These are phyloP conservation scores for Microbotryum lychnidis-dioicae DNA, from an alignment of 1,284 basidiomycete genomes.

Conservation along the genomic window DNA sequence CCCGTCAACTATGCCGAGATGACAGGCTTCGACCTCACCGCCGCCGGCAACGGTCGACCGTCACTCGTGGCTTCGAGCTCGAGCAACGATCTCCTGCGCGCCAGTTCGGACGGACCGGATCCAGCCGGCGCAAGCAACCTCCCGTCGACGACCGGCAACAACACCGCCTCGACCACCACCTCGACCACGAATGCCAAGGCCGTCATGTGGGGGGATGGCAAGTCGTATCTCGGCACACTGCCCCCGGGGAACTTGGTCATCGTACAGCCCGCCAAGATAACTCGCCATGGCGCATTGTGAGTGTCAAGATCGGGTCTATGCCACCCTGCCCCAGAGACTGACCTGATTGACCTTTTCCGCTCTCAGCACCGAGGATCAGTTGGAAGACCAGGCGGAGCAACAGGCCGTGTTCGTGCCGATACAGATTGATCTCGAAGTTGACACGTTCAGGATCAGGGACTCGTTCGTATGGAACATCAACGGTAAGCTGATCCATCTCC, in stretches of 20 bases:
- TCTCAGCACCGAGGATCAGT: slow-evolving; percentile 54
- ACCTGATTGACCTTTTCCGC: neutral
- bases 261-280: slow-evolving; percentile 51
- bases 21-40: slow-evolving; percentile 38
- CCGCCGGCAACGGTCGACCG: no score
- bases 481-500: slow-evolving; percentile 41
- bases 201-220: slow-evolving; percentile 54
- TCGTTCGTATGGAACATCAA: slow-evolving; percentile 95
- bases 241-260: slow-evolving; percentile 73
- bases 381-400: slow-evolving; percentile 57
- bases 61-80: no score
- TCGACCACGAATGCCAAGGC: neutral
- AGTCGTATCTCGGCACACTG: slow-evolving; percentile 79
- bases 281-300: slow-evolving; percentile 62
- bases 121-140: slow-evolving; percentile 18
- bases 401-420: slow-evolving; percentile 63
- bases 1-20: slow-evolving; percentile 82
- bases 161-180: slow-evolving; percentile 1
- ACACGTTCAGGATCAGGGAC: slow-evolving; percentile 82
- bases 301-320: slow-evolving; percentile 36
- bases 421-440: slow-evolving; percentile 87
- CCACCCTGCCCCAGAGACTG: neutral
- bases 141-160: slow-evolving; percentile 46
- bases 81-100: no score
- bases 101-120: neutral